Base-by-base conservation (phyloP, 768 basidiomycete species). In the Multifurca ochricompacta region DNA sequence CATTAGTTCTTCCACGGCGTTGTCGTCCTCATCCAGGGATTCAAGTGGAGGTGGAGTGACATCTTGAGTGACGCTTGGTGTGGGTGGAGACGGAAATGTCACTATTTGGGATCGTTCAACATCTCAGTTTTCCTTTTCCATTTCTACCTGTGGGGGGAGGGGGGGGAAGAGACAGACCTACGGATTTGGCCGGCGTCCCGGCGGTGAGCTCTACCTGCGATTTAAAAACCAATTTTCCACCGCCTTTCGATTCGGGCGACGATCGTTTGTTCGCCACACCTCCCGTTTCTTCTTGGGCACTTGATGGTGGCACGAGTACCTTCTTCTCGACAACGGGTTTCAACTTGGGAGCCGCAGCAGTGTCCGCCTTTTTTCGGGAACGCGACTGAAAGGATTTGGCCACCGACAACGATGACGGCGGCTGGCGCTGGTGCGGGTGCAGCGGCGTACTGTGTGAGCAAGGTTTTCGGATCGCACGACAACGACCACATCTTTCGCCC, bases 401-500 rank as follows among this genome's bases (percentile, higher is more conserved):
- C 28, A 21, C 21, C 3, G 37, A 50, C 18, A n/a, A n/a, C n/a
- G n/a, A n/a, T n/a, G n/a, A n/a, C n/a, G n/a, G n/a, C n/a, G n/a
- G n/a, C n/a, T n/a, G n/a, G n/a, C n/a, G n/a, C n/a, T n/a, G n/a
- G n/a, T n/a, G n/a, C n/a, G 37, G 37, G 6, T 40, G 50, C 19
- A 40, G 40, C 32, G 39, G 50, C 10, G 32, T n/a, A 16, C 40
- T 51, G n/a, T 51, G 50, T 3, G 50, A 51, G 34, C 50, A 51
- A 16, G 50, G 50, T 34, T 35, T 41, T 32, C 50, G 50, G 23
- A 51, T 51, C 2, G 50, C 39, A 19, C 50, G 50, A 19, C 50
- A 51, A 43, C 50, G 50, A 19, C 50, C 50, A 43, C 50, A 51
- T n/a, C 50, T 28, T 40, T 51, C 41, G 50, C 50, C 50, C 25